Conservation (phyloP, 129 eudicot species). For the Ambrosia trifida region DNA sequence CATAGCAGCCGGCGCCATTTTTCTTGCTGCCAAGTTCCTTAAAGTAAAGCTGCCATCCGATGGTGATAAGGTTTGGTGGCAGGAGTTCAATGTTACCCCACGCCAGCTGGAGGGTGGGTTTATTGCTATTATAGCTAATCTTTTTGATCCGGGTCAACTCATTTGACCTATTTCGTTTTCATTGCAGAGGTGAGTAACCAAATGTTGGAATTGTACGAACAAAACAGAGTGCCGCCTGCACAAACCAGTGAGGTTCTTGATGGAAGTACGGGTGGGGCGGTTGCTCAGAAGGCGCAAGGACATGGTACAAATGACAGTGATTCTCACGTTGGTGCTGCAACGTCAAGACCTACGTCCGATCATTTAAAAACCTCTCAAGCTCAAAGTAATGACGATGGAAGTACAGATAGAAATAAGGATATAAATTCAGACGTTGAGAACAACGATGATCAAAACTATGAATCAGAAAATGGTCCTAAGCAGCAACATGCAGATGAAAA, state of each 20-base stretch:
- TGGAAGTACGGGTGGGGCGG: slow-evolving; percentile 43
- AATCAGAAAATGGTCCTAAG: slow-evolving; percentile 19
- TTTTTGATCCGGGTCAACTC: neutral
- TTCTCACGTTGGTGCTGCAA: slow-evolving; percentile 32
- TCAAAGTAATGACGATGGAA: slow-evolving; percentile 48
- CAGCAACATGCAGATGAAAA: slow-evolving; percentile 27
- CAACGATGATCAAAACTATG: slow-evolving; percentile 26
- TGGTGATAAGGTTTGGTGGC: slow-evolving; percentile 99
- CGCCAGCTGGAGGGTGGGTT: slow-evolving; percentile 88
- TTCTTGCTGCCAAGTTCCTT: slow-evolving; percentile 97
- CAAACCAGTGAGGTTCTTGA: slow-evolving; percentile 53
- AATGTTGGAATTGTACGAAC: slow-evolving; percentile 59
- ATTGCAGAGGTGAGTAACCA: slow-evolving; percentile 61
- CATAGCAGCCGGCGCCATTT: slow-evolving; percentile 99
- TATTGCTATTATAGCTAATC: neutral
- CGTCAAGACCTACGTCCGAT: slow-evolving; percentile 38
- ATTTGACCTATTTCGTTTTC: slow-evolving; percentile 2
- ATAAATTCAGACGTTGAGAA: slow-evolving; percentile 32
- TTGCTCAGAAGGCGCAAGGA: slow-evolving; percentile 32
- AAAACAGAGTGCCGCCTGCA: slow-evolving; percentile 41
- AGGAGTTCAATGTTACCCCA: slow-evolving; percentile 97
- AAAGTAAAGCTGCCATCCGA: slow-evolving; percentile 95
- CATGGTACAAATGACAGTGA: slow-evolving; percentile 35
- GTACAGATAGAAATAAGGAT: slow-evolving; percentile 40
- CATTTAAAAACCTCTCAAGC: slow-evolving; percentile 34